Conservation (phyloP, 345 rosid genomes). For the Raphanus raphanistrum region DNA sequence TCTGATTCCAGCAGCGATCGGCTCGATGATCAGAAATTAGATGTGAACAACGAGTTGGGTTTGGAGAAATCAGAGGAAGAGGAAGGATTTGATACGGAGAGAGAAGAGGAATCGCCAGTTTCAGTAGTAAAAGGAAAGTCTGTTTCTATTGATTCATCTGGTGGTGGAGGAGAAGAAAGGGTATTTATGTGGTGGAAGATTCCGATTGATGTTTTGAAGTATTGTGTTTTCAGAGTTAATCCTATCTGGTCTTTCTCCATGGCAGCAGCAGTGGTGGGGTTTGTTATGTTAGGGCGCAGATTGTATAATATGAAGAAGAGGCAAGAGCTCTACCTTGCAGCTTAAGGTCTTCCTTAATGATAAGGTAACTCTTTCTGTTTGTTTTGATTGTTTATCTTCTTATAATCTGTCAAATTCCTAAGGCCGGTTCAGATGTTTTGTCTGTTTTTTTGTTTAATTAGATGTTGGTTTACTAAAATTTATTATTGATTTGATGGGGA, state of each 20-base stretch:
- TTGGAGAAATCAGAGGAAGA: slow-evolving; percentile 33
- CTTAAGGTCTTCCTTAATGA: slow-evolving; percentile 85
- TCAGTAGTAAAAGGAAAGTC: not conserved
- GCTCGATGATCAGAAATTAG: slow-evolving; percentile 55
- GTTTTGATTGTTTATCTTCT: slow-evolving; percentile 5
- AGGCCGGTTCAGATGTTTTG: not conserved
- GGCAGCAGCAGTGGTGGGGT: slow-evolving; percentile 88
- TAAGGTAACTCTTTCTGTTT: slow-evolving; percentile 55
- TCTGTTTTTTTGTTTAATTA: not conserved
- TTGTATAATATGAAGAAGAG: slow-evolving; percentile 81
- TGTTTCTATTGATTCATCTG: not conserved
- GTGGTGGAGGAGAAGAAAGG: slow-evolving; percentile 37
- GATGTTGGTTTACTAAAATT: not conserved
- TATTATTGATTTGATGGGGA: not conserved
- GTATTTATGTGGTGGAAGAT: slow-evolving; percentile 80
- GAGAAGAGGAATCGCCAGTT: slow-evolving; percentile 23
- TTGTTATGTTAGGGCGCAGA: slow-evolving; percentile 73
- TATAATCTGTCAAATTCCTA: not conserved
- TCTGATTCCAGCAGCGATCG: slow-evolving; percentile 87
- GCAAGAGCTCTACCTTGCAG: slow-evolving; percentile 57
- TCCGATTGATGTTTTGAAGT: slow-evolving; percentile 77
- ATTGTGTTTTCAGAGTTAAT: slow-evolving; percentile 66
- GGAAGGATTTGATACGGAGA: slow-evolving; percentile 1
- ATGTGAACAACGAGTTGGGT: slow-evolving; percentile 42
- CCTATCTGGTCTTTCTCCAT: slow-evolving; percentile 90